Percentiles rank a stretch among this genome's conserved stretches.
phyloP scores from a whole-genome alignment of 345 rosid genomes.

The Populus tremula region DNA sequence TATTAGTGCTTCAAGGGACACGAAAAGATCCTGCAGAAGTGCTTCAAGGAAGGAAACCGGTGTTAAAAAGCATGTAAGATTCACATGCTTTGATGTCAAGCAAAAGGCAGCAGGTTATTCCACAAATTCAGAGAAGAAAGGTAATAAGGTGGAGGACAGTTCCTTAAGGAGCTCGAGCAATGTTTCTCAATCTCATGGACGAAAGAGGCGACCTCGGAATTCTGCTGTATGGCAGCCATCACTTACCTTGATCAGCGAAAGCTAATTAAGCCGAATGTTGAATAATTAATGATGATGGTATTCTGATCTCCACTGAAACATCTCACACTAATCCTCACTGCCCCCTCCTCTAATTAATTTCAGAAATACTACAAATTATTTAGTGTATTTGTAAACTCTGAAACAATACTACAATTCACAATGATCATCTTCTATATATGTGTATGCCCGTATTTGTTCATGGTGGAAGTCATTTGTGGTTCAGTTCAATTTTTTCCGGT shows the following conservation, averaged over 20 bases:
- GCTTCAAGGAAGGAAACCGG: slow-evolving; percentile 9
- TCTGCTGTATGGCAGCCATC: slow-evolving; percentile 28
- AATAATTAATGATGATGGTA: not conserved
- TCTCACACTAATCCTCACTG: too few species aligned
- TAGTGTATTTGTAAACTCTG: too few species aligned
- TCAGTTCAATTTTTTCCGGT: too few species aligned
- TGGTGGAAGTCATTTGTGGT: too few species aligned
- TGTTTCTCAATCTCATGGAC: not conserved
- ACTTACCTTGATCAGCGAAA: slow-evolving; percentile 23
- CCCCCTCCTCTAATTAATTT: too few species aligned
- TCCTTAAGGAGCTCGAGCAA: slow-evolving; percentile 2
- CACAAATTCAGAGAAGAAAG: not conserved
- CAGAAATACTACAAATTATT: too few species aligned
- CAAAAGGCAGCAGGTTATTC: not conserved
- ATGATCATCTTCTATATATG: too few species aligned
- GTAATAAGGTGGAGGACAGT: not conserved
- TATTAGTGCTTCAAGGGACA: slow-evolving; percentile 11
- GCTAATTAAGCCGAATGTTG: not conserved
- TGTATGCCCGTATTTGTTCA: too few species aligned
- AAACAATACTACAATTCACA: too few species aligned
- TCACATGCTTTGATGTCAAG: slow-evolving; percentile 29
- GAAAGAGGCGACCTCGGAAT: not conserved
- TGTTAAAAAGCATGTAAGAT: slow-evolving; percentile 26
- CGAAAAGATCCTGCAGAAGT: not conserved
- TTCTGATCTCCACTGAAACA: too few species aligned